These are phyloP conservation scores for Hypoxylon sp. DNA, from an alignment of 2,329 filamentous ascomycete species.

Conservation along the genomic window DNA sequence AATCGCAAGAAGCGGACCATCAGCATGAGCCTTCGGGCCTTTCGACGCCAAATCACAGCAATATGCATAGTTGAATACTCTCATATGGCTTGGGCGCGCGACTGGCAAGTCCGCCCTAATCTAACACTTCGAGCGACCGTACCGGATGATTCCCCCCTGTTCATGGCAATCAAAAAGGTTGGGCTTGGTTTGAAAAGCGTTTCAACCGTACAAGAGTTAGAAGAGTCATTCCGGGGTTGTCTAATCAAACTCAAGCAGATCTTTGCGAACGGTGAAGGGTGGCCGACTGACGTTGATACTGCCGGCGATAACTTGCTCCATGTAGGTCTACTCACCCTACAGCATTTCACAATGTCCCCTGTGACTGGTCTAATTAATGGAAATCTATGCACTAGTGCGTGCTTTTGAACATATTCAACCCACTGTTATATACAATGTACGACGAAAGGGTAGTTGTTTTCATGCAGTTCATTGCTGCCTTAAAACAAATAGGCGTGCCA, in stretches of 20 bases:
- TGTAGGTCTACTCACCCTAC: conserved; percentile 4
- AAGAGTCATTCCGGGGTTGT: neutral
- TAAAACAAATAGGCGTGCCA: conserved; percentile 14
- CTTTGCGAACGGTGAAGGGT: conserved; percentile 20
- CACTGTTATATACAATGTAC: too few relatives aligned
- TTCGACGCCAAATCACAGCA: conserved; percentile 4
- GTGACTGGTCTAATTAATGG: neutral
- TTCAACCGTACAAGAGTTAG: neutral
- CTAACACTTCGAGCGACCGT: conserved; percentile 24
- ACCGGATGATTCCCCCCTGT: conserved; percentile 9
- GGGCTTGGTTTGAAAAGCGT: neutral
- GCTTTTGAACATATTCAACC: neutral
- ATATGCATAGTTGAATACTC: conserved; percentile 16
- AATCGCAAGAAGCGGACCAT: conserved; percentile 13
- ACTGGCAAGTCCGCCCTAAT: conserved; percentile 23
- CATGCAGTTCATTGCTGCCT: neutral
- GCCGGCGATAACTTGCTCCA: neutral
- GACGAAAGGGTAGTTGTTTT: neutral
- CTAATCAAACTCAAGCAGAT: conserved; percentile 7
- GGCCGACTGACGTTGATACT: conserved; percentile 17
- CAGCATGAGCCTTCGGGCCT: neutral
- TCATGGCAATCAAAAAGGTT: neutral
- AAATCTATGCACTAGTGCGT: neutral
- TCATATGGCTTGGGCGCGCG: conserved; percentile 12
- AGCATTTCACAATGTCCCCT: neutral